Base-by-base conservation (phyloP, 805 yeast species). In the Kodamaea jinghongensis region DNA sequence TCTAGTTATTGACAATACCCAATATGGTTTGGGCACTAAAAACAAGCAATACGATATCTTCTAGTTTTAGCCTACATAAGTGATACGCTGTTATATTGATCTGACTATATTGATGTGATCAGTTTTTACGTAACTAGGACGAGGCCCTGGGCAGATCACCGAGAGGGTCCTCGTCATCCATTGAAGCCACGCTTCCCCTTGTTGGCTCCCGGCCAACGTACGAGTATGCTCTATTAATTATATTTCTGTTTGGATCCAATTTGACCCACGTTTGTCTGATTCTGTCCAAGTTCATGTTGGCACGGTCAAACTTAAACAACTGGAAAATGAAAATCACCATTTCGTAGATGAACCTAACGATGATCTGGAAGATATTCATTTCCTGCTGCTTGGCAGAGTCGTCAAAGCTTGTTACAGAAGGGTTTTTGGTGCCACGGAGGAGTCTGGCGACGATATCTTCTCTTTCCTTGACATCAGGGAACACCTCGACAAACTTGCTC, bases 281-380 rank as follows among this genome's bases (percentile, higher is more conserved):
- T 37, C 75, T 44, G 39, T 67, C 72, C 38, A 67, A 51, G 48
- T 69, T 68, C 73, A 69, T 69, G 28, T 60, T 63, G 23, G 66
- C 52, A 34, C 71, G 50, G 46, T 69, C 70, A 45, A 69, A 64
- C 34, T 61, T 58, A 47, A 67, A 61, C 9, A 66, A 31, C 28
- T 54, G 63, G 44, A 63, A 60, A n/a, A 66, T 39, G n/a, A 52
- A 54, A 26, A 48, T 43, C 22, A 67, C 41, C 46, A 61, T 48
- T 23, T 67, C 70, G 45, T 62, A 67, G 4, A 63, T n/a, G 41
- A 57, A 63, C 8, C 58, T 50, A n/a, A 58, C 49, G 11, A 64
- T 25, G 4, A 52, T 31, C 38, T 60, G 55, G 13, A 65, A 37
- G 4, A 43, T 14, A 25, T 45, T 41, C 28, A 11, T 14, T 10